These are phyloP conservation scores for Marchantia paleacea DNA, from an alignment of 225 moss, liverwort and hornwort species.

Conservation along the genomic window DNA sequence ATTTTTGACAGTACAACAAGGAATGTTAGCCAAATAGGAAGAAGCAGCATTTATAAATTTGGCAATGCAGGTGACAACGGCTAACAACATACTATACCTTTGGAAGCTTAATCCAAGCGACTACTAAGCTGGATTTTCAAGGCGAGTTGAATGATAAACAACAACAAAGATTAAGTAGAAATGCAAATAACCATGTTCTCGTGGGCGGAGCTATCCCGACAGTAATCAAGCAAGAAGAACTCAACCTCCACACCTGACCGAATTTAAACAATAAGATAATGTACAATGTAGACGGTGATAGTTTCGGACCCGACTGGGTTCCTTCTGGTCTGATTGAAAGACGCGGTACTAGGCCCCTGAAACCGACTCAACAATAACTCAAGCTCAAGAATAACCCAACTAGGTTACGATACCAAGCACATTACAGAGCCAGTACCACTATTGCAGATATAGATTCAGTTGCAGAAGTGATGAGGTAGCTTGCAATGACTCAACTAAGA, in stretches of 20 bases:
- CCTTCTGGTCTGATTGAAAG: too few species aligned
- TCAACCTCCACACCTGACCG: not conserved
- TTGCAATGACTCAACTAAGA: not conserved
- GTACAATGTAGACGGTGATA: too few species aligned
- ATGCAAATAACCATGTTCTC: not conserved
- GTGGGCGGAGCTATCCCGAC: not conserved
- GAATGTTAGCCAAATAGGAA: not conserved
- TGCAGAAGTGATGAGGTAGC: not conserved
- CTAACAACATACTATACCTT: not conserved
- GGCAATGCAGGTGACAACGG: not conserved
- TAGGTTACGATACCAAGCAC: not conserved
- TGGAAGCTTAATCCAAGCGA: not conserved
- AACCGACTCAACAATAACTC: too few species aligned
- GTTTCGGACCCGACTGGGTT: too few species aligned
- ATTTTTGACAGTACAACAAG: constrained; percentile 31
- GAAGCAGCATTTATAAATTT: too few species aligned
- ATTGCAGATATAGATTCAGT: not conserved
- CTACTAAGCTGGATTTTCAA: not conserved
- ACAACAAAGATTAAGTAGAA: not conserved
- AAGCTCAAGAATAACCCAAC: not conserved
- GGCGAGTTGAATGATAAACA: not conserved
- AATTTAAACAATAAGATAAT: not conserved
- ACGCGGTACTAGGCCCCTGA: too few species aligned
- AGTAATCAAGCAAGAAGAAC: not conserved
- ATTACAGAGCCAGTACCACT: not conserved